Conservation (phyloP, 192 early-diverging fungal species). For the Podila verticillata region DNA sequence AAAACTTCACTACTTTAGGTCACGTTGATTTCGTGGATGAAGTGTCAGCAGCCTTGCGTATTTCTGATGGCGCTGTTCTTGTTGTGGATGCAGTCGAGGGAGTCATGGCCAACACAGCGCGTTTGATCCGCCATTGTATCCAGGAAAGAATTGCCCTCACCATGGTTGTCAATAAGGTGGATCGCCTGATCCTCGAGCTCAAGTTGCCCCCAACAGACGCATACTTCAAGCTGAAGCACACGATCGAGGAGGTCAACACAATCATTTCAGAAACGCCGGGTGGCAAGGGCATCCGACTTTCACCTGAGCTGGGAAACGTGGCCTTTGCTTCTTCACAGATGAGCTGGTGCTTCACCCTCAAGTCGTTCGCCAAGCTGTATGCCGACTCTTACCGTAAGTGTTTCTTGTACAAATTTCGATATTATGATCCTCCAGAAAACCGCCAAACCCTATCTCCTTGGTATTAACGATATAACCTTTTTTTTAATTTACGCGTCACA, state of each 20-base stretch:
- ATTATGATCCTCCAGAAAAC: not conserved
- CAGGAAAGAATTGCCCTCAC: slow-evolving; percentile 81
- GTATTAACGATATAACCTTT: not conserved
- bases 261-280: slow-evolving; percentile 71
- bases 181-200: slow-evolving; percentile 96
- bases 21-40: slow-evolving; percentile 97
- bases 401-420: not conserved
- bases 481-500: slow-evolving; percentile 1
- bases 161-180: slow-evolving; percentile 97
- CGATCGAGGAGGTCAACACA: slow-evolving; percentile 95
- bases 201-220: slow-evolving; percentile 96
- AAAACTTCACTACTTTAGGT: slow-evolving; percentile 50
- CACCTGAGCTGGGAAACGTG: slow-evolving; percentile 96
- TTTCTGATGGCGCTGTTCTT: slow-evolving; percentile 91
- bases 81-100: slow-evolving; percentile 98
- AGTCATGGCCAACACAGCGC: slow-evolving; percentile 94
- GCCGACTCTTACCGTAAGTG: slow-evolving; percentile 76
- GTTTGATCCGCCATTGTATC: slow-evolving; percentile 83
- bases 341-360: slow-evolving; percentile 94
- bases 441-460: too few relatives aligned
- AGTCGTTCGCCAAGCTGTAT: slow-evolving; percentile 93
- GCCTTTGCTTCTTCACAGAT: slow-evolving; percentile 90
- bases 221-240: slow-evolving; percentile 95
- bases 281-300: slow-evolving; percentile 76
- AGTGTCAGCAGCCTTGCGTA: slow-evolving; percentile 82